Evolutionary conservation across 768 basidiomycete species (phyloP), one percentile per base, ranked within the genome.

Genomic region (Mycena chlorophos): DNA sequence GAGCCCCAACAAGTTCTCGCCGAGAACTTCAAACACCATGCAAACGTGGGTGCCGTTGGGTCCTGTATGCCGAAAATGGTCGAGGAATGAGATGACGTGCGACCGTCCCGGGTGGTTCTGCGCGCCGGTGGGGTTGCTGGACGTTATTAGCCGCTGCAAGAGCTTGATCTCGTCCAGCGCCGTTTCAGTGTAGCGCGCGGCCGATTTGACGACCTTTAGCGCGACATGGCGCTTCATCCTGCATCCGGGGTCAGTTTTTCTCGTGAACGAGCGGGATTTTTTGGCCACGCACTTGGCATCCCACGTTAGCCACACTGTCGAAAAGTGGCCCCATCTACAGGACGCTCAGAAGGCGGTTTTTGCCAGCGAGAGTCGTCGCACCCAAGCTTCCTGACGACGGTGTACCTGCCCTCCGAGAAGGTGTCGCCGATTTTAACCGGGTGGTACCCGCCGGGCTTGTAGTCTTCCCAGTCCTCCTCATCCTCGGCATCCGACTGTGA

Each of bases 11-110:
- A 99, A 78, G 69, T 96, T 98, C 74, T 99, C 96, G 57, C 96
- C 97, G 8, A 99, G 83, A 23, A 98, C 97, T 71, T 99, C 97
- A 66, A 98, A 98, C 14, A 97, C 94, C 97, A 99, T 98, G 80
- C 97, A 98, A 63, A 99, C 91, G 73, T 99, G 97, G 16, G 84
- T 88, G 31, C 97, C 97, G 69, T 99, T 97, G 10, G 94, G 94
- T 1, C 97, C 97, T 58, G 89, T 90, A 74, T 98, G 97, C 25
- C 88, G 83, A 72, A 99, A 99, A 70, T 98, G 94, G 75, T 99
- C 96, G 45, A 98, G 88, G 70, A 98, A 93, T 14, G 90, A 91
- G 70, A 99, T 95, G 71, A 98, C 96, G 69, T 99, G 97, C 19
- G 88, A 87, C 58, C 92, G 78, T 3, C 95, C 96, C 0, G 94